A percentile compares a stretch with the other conserved stretches of the same genome.
These are phyloP conservation scores for Ogataea haglerorum DNA, from an alignment of 805 yeast genomes.

Conservation along the genomic window DNA sequence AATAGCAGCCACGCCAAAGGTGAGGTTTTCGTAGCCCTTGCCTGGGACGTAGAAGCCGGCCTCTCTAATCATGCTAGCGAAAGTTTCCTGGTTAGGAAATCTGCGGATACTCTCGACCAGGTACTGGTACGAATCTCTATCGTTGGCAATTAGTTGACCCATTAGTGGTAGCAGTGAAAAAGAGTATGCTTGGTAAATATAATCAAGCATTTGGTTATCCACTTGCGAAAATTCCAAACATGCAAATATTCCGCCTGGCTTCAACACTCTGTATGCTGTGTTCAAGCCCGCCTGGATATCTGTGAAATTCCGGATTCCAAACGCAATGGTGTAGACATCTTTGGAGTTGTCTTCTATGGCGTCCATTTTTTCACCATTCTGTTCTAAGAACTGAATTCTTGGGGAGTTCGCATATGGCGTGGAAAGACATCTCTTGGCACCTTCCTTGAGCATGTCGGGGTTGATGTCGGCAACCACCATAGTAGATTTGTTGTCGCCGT, in stretches of 20 bases:
- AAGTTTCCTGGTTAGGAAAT: slow-evolving; percentile 90
- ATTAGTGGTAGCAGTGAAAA: slow-evolving; percentile 83
- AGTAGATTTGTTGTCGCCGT: slow-evolving; percentile 67
- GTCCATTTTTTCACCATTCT: slow-evolving; percentile 89
- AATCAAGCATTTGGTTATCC: slow-evolving; percentile 69
- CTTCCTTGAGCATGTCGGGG: slow-evolving; percentile 93
- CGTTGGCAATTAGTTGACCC: slow-evolving; percentile 95
- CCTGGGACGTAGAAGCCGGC: slow-evolving; percentile 94
- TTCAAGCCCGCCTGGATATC: slow-evolving; percentile 88
- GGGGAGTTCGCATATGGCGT: slow-evolving; percentile 62
- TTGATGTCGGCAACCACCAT: slow-evolving; percentile 96
- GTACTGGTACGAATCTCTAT: slow-evolving; percentile 93
- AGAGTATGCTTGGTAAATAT: slow-evolving; percentile 82
- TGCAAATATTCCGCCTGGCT: slow-evolving; percentile 97
- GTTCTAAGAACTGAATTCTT: slow-evolving; percentile 78
- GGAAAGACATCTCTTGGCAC: slow-evolving; percentile 64
- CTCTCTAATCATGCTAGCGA: slow-evolving; percentile 85
- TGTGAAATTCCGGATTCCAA: slow-evolving; percentile 96
- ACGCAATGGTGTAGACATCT: slow-evolving; percentile 94
- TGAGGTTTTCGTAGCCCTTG: slow-evolving; percentile 87
- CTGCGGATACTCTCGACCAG: slow-evolving; percentile 89
- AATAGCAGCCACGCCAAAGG: slow-evolving; percentile 93
- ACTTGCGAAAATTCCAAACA: slow-evolving; percentile 95
- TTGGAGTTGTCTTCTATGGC: slow-evolving; percentile 80
- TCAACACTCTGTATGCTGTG: slow-evolving; percentile 93